These are phyloP conservation scores for Hygrocybe punicea DNA, from an alignment of 768 basidiomycete genomes.

Conservation along the genomic window DNA sequence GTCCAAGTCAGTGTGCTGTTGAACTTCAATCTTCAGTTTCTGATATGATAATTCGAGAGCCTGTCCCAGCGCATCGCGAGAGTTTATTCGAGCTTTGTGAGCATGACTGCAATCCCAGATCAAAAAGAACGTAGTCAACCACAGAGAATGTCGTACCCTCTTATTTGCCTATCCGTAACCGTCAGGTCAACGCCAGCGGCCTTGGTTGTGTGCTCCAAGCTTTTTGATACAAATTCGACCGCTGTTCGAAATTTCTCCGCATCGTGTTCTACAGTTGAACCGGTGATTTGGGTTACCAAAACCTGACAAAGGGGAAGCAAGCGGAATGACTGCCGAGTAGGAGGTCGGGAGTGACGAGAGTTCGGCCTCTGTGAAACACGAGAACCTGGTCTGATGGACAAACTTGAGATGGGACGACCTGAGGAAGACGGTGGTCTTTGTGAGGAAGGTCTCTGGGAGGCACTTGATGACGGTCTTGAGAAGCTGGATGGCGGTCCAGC, in stretches of 20 bases:
- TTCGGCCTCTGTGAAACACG: slow-evolving; percentile 43
- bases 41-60: slow-evolving; percentile 55
- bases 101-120: slow-evolving; percentile 41
- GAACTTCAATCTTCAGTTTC: slow-evolving; percentile 49
- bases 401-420: slow-evolving; percentile 36
- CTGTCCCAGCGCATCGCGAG: slow-evolving; percentile 55
- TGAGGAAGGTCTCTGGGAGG: slow-evolving; percentile 44
- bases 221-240: slow-evolving; percentile 57
- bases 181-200: slow-evolving; percentile 56
- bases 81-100: slow-evolving; percentile 69
- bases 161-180: slow-evolving; percentile 52
- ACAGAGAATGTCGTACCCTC: slow-evolving; percentile 45
- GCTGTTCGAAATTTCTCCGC: slow-evolving; percentile 42
- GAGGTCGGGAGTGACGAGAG: slow-evolving; percentile 51
- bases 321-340: slow-evolving; percentile 34
- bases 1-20: slow-evolving; percentile 57
- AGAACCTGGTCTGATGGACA: slow-evolving; percentile 38
- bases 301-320: slow-evolving; percentile 53
- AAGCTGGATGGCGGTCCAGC: slow-evolving; percentile 21
- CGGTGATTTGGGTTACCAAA: slow-evolving; percentile 53
- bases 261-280: slow-evolving; percentile 43
- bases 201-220: slow-evolving; percentile 57
- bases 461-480: slow-evolving; percentile 33
- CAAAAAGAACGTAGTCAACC: slow-evolving; percentile 3
- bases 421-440: slow-evolving; percentile 43